Base-by-base conservation (phyloP, 805 yeast species). In the Naumovozyma baii region DNA sequence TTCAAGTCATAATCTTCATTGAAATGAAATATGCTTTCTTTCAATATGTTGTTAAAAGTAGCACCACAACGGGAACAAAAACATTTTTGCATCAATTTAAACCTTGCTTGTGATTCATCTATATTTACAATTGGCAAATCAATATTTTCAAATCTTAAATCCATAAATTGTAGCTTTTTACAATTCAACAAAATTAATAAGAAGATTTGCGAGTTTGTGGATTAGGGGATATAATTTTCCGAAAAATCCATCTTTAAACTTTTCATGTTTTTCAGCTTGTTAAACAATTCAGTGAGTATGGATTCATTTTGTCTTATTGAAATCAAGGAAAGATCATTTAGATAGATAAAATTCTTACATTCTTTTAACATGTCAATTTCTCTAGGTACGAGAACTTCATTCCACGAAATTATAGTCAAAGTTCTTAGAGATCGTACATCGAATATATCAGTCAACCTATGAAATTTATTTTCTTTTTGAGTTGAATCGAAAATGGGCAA, bases 331-430 rank as follows among this genome's bases (percentile, higher is more conserved):
- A 67, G 46, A 42, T 67, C 71, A 41, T 64, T 61, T 5, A 67
- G 40, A 38, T 57, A 47, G 2, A 43, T 41, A 37, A 67, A 67
- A n/a, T 59, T 64, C 19, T 52, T 46, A 50, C 68, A 63, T 41
- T 66, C 62, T 34, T 53, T 61, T 30, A 64, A 49, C 53, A 62
- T 62, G 39, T 62, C 62, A 18, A 58, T 44, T 37, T 57, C 61
- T 36, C 63, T 51, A n/a, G 59, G 51, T 13, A 50, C 43, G 14
- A 57, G 40, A n/a, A 56, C 51, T 37, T 66, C 69, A 45, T 57
- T 63, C 72, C 72, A 67, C 3, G 72, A 67, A 4, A 67, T 66
- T 3, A 67, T 55, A 0, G 72, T 66, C 22, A 67, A 48, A 0
- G 60, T 55, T 40, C 60, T 62, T 39, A 67, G 49, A 2, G 57